Base-by-base conservation (phyloP, 208 protist species). In the Leptomonas seymouri region DNA sequence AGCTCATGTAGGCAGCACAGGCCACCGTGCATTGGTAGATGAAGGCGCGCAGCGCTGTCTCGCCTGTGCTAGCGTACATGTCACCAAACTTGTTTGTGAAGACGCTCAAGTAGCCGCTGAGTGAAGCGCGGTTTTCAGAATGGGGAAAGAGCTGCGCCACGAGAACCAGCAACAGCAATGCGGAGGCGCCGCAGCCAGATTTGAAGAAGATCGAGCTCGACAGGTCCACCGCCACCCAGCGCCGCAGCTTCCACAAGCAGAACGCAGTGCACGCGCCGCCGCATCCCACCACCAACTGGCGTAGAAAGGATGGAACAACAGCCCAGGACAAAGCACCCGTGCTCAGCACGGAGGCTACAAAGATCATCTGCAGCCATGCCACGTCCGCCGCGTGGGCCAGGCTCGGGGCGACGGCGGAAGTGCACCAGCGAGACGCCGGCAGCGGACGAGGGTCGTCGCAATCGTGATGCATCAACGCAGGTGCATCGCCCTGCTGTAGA, bases 351-450 rank as follows among this genome's bases (percentile, higher is more conserved):
- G 61, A 25, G 11, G 67, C 77, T 0, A 61, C 8, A 0, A 78
- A 9, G 11, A 64, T 21, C n/a, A 66, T 42, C 25, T 57, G 49
- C 54, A 78, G 28, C 54, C 71, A 82, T 21, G 66, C 36, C 16
- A 71, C 39, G 56, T 82, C 77, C 5, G 60, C 76, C 18, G 41
- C 67, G 51, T 81, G 62, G 1, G 59, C 49, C 11, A 81, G 45
- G 12, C 56, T 81, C 36, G 76, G 68, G 6, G 76, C 76, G 0
- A 69, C 62, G 7, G 65, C 44, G 15, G 69, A 61, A 16, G 69
- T 64, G 70, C 64, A 81, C 69, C 76, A 76, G 16, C 64, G 68
- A 20, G 76, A 76, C 9, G 76, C 67, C 6, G 71, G 51, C 11
- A 65, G 65, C n/a, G 63, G 71, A 8, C 65, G 61, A 11, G 61